These are phyloP conservation scores for Sarocladium brachiariae DNA, from an alignment of 2,329 filamentous ascomycete genomes.

Conservation along the genomic window DNA sequence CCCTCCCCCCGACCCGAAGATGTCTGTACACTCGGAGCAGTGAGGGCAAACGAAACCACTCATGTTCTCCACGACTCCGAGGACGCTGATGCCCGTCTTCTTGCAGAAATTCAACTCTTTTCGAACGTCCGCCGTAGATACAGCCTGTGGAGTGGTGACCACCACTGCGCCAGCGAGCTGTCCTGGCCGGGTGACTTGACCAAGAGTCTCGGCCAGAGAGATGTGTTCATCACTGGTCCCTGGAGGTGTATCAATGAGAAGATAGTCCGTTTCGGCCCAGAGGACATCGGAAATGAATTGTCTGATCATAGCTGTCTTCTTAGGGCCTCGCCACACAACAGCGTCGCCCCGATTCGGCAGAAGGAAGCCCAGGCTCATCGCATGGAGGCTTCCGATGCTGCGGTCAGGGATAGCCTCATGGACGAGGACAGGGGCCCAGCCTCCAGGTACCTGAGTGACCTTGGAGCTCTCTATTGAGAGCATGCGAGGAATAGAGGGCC, in stretches of 20 bases:
- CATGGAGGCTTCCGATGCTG: constrained; percentile 59
- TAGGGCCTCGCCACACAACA: constrained; percentile 94
- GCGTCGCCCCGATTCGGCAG: constrained; percentile 78
- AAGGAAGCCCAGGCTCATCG: constrained; percentile 92
- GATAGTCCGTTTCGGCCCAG: constrained; percentile 82
- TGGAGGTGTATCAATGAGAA: constrained; percentile 92
- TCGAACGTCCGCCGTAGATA: constrained; percentile 86
- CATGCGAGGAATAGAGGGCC: constrained; percentile 91
- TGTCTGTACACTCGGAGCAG: constrained; percentile 80
- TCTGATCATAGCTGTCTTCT: constrained; percentile 98
- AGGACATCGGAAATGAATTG: constrained; percentile 90
- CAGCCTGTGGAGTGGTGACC: constrained; percentile 92
- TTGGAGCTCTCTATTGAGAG: constrained; percentile 84
- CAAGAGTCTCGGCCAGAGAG: constrained; percentile 79
- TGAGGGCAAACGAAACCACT: constrained; percentile 78
- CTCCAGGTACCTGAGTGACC: constrained; percentile 83
- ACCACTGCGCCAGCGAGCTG: constrained; percentile 84
- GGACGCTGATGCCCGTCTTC: constrained; percentile 70
- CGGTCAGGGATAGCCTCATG: constrained; percentile 51
- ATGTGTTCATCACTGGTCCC: constrained; percentile 98
- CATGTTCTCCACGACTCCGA: constrained; percentile 98
- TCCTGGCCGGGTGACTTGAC: constrained; percentile 53
- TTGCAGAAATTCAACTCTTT: constrained; percentile 92
- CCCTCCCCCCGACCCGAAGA: constrained; percentile 89
- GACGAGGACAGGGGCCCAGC: constrained; percentile 86